phyloP scores from a whole-genome alignment of 1,284 basidiomycete genomes.

The Mycosarcoma mackinlayi region DNA sequence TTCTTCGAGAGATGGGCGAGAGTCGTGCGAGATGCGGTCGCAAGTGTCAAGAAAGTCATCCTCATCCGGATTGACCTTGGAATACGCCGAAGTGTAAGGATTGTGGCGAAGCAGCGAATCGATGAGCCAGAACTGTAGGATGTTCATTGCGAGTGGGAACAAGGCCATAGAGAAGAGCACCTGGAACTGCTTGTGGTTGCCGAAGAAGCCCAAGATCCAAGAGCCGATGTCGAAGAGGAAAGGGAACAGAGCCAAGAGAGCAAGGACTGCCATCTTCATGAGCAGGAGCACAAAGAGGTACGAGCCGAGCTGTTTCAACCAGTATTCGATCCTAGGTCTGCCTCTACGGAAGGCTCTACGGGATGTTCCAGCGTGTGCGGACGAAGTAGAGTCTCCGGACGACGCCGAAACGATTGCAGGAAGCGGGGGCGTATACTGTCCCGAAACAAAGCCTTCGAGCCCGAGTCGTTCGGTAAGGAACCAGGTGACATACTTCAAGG shows the following conservation, averaged over 20 bases:
- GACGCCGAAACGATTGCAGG: slow-evolving; percentile 15
- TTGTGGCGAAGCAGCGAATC: slow-evolving; percentile 64
- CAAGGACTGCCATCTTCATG: slow-evolving; percentile 88
- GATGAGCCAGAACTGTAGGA: slow-evolving; percentile 66
- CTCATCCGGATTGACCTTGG: slow-evolving; percentile 43
- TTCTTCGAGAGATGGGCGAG: slow-evolving; percentile 12
- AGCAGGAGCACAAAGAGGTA: slow-evolving; percentile 81
- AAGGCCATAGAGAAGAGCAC: slow-evolving; percentile 80
- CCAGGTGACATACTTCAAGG: slow-evolving; percentile 78
- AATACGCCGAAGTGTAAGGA: slow-evolving; percentile 53
- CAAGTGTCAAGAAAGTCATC: slow-evolving; percentile 35
- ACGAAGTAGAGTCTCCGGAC: slow-evolving; percentile 1
- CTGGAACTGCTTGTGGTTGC: slow-evolving; percentile 69
- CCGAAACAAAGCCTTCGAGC: slow-evolving; percentile 83
- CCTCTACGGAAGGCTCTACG: slow-evolving; percentile 15
- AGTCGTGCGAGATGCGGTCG: slow-evolving; percentile 33
- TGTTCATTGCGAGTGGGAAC: slow-evolving; percentile 89
- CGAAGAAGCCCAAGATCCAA: slow-evolving; percentile 85
- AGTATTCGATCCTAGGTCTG: slow-evolving; percentile 71
- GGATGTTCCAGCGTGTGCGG: slow-evolving; percentile 9
- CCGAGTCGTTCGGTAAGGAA: slow-evolving; percentile 76
- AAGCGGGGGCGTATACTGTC: slow-evolving; percentile 74
- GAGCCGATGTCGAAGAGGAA: slow-evolving; percentile 80
- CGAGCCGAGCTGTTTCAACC: slow-evolving; percentile 84
- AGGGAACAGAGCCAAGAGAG: slow-evolving; percentile 75